These are phyloP conservation scores for Trifolium subterraneum DNA, from an alignment of 306 rosid genomes.

Conservation along the genomic window DNA sequence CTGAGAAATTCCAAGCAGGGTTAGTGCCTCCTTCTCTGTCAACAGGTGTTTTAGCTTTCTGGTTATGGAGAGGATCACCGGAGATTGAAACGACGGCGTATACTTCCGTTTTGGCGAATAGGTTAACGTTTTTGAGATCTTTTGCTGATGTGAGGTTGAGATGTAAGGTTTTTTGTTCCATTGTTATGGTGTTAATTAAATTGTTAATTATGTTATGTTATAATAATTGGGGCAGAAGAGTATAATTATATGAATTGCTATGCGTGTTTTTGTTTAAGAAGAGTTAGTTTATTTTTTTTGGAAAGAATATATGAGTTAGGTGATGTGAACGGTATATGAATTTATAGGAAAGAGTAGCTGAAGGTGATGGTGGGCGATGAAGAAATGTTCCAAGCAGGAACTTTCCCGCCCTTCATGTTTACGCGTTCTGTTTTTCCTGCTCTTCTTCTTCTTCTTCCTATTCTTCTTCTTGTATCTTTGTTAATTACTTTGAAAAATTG, in stretches of 20 bases:
- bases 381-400: background rate
- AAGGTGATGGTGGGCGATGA: background rate
- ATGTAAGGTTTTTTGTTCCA: constrained; percentile 53
- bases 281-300: background rate
- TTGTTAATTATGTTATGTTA: background rate
- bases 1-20: constrained; percentile 68
- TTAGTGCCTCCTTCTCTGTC: constrained; percentile 48
- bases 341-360: background rate
- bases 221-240: background rate
- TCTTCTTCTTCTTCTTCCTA: too few species aligned
- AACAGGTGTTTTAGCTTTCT: constrained; percentile 50
- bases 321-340: background rate
- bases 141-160: constrained; percentile 64
- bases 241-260: background rate
- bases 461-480: too few species aligned
- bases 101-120: constrained; percentile 64
- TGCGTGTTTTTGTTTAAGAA: background rate
- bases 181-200: background rate
- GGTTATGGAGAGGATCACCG: constrained; percentile 43
- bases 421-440: too few species aligned
- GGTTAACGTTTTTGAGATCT: constrained; percentile 61
- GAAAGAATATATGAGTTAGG: too few species aligned
- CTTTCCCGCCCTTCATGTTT: background rate
- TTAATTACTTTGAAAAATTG: too few species aligned
- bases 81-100: constrained; percentile 67